Base-by-base conservation (phyloP, 345 rosid species). In the Dovyalis caffra region DNA sequence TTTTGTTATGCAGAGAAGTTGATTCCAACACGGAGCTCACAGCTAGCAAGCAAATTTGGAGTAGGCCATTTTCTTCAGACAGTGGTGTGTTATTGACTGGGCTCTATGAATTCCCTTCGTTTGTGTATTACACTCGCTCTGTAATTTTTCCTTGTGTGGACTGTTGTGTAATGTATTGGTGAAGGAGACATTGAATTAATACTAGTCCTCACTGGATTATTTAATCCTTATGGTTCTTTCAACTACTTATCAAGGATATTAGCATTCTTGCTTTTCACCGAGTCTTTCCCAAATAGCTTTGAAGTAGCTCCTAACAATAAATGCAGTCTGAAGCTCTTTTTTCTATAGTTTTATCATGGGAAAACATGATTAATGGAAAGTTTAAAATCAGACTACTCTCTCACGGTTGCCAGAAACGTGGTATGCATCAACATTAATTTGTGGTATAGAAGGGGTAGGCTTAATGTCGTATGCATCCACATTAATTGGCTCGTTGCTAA, bases 61-160 rank as follows among this genome's bases (percentile, higher is more conserved):
- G 70, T 82, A 78, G 87, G 75, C 73, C 85, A 56, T 91, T 86
- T 81, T 91, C 97, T 71, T 88, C 97, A 64, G 94, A 88, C 45
- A 81, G 79, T 76, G 92, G 97, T 91, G 78, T 74, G 83, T 78
- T 79, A 64, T 73, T 45, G 64, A 64, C 23, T 69, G n/a, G 60
- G 63, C 43, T 68, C 26, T 10, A 16, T 18, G 21, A 26, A 56
- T 33, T 64, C 20, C 5, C 60, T 74, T n/a, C n/a, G 47, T 49
- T 40, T 67, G 37, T 29, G 29, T 58, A 34, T 57, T 25, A 8
- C 33, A 26, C 31, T 20, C 20, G 23, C 56, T 20, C 56, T 43
- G 18, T 43, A 43, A 43, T 43, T 49, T 49, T n/a, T 49, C 23
- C 20, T 0, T 49, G n/a, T 45, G 61, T 11, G 72, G 34, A 3